These are phyloP conservation scores for Mediolabrus comicus DNA, from an alignment of 108 stramenopile genomes.

Conservation along the genomic window DNA sequence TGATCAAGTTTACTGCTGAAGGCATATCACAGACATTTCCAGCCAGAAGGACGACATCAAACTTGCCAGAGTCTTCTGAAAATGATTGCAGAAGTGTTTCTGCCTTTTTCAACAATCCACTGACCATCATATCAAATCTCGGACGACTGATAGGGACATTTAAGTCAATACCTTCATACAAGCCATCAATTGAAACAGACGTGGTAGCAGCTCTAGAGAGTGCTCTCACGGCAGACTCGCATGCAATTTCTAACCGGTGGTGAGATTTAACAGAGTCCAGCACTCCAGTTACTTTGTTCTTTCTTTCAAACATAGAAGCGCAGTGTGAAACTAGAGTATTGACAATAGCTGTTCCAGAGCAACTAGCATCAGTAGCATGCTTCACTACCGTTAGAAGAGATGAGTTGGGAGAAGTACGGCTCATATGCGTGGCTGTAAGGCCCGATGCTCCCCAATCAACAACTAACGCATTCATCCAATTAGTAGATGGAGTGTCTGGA, in stretches of 20 bases:
- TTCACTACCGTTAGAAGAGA: conserved; percentile 26
- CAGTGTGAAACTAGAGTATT: conserved; percentile 52
- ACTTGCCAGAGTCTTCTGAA: conserved; percentile 18
- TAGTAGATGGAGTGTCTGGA: conserved; percentile 5
- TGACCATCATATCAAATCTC: conserved; percentile 71
- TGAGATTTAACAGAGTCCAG: conserved; percentile 64
- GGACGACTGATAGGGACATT: conserved; percentile 66
- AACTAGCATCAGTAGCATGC: conserved; percentile 31
- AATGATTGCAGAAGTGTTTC: conserved; percentile 41
- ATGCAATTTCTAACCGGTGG: conserved; percentile 61
- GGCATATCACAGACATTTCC: conserved; percentile 65
- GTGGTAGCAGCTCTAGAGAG: conserved; percentile 55
- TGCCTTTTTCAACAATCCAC: conserved; percentile 51
- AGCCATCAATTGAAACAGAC: conserved; percentile 65
- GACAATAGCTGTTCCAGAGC: conserved; percentile 40
- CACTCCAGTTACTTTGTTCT: conserved; percentile 59
- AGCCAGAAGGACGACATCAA: conserved; percentile 61
- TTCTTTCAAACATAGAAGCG: conserved; percentile 74
- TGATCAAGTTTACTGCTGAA: conserved; percentile 43
- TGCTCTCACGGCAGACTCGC: conserved; percentile 64
- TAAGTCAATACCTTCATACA: conserved; percentile 83
- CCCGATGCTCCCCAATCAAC: conserved; percentile 74
- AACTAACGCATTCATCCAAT: conserved; percentile 53
- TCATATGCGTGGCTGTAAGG: conserved; percentile 54
- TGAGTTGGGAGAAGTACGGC: conserved; percentile 29